These are phyloP conservation scores for Pharnaceum exiguum DNA, from an alignment of 148 eudicot species.

Conservation along the genomic window DNA sequence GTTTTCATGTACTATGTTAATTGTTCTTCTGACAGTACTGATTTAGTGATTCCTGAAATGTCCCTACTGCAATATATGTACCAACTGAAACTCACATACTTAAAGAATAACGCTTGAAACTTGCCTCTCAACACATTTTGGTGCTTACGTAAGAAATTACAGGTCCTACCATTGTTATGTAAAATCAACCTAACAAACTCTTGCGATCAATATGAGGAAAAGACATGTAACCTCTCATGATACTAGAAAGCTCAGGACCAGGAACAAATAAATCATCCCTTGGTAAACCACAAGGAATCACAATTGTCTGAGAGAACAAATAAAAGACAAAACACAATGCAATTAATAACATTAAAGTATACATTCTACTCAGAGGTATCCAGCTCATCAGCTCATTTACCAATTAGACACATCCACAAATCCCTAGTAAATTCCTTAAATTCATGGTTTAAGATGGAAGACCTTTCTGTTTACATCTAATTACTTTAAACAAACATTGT, in stretches of 20 bases:
- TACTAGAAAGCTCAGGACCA: conserved; percentile 23
- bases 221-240: conserved; percentile 33
- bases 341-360: conserved; percentile 9
- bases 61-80: too few relatives aligned
- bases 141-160: conserved; percentile 5
- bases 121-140: conserved; percentile 2
- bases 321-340: conserved; percentile 12
- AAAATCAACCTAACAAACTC: conserved; percentile 16
- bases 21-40: too few relatives aligned
- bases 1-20: too few relatives aligned
- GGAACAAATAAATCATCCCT: conserved; percentile 17
- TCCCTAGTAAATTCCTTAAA: conserved; percentile 40
- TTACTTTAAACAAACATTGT: conserved; percentile 29
- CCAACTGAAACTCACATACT: conserved; percentile 15
- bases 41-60: too few relatives aligned
- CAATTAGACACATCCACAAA: conserved; percentile 36
- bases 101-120: conserved; percentile 14
- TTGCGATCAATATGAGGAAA: conserved; percentile 19
- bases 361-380: conserved; percentile 35
- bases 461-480: conserved; percentile 14
- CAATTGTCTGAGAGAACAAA: conserved; percentile 11
- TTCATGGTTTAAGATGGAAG: conserved; percentile 28
- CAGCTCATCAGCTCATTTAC: conserved; percentile 42
- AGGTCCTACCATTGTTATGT: conserved; percentile 12
- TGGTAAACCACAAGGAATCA: conserved; percentile 13